Evolutionary conservation across 371 early-diverging fungal species (phyloP).

Genomic region (Funneliformis caledonium): DNA sequence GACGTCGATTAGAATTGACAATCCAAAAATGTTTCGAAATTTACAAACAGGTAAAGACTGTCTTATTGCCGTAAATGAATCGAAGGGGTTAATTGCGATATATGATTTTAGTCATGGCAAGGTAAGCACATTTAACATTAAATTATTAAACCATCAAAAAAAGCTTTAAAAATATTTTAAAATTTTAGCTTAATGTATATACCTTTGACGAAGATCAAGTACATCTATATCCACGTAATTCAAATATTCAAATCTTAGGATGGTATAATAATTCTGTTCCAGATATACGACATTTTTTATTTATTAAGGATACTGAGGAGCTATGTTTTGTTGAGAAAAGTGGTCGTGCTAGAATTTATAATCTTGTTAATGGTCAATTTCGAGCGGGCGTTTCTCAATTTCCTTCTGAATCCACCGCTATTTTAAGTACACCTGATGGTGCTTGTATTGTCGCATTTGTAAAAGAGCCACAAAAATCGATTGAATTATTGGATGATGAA

Average conservation of each 20-base stretch:
- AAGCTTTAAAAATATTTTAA: no score
- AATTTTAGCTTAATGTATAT: slow-evolving; percentile 33
- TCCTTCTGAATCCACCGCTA: neutral
- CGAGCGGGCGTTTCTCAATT: slow-evolving; percentile 3
- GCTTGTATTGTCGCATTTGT: slow-evolving; percentile 35
- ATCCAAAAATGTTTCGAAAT: neutral
- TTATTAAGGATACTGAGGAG: slow-evolving; percentile 31
- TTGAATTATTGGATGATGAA: neutral
- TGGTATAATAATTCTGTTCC: slow-evolving; percentile 27
- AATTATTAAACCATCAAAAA: no score
- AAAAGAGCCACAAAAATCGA: neutral
- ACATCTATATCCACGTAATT: neutral
- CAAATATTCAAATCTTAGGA: slow-evolving; percentile 28
- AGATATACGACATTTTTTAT: slow-evolving; percentile 30
- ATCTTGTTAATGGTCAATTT: slow-evolving; percentile 25
- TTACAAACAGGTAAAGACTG: slow-evolving; percentile 9
- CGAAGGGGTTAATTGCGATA: slow-evolving; percentile 33
- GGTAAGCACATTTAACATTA: neutral
- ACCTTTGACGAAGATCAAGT: slow-evolving; percentile 23
- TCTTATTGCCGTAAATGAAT: slow-evolving; percentile 32
- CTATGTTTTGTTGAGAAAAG: slow-evolving; percentile 29
- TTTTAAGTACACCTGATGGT: slow-evolving; percentile 34
- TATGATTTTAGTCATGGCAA: neutral
- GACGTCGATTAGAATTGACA: neutral
- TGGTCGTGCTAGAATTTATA: slow-evolving; percentile 16